phyloP scores from a whole-genome alignment of 495 filamentous ascomycete species.

The Talaromyces proteolyticus region DNA sequence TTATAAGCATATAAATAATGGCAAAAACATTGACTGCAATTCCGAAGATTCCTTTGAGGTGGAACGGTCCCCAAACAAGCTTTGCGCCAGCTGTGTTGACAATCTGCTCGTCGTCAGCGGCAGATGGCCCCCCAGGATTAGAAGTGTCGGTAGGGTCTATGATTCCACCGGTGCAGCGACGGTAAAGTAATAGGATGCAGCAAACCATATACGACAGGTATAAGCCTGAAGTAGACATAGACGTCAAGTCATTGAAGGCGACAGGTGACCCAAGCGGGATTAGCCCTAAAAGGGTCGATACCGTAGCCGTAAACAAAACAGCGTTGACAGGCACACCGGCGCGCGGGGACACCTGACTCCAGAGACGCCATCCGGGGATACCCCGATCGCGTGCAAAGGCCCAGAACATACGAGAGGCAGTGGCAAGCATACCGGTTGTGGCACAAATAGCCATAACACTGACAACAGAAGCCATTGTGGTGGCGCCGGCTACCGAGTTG shows the following conservation, averaged over 20 bases:
- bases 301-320: background rate
- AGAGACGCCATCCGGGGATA: slow-evolving; percentile 29
- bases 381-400: slow-evolving; percentile 52
- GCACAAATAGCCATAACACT: slow-evolving; percentile 42
- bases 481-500: slow-evolving; percentile 33
- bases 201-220: slow-evolving; percentile 33
- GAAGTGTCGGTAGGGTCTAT: slow-evolving; percentile 19
- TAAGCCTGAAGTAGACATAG: slow-evolving; percentile 26
- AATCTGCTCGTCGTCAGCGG: slow-evolving; percentile 6
- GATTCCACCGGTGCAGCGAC: slow-evolving; percentile 5
- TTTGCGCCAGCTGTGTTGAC: slow-evolving; percentile 23
- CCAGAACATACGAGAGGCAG: slow-evolving; percentile 51
- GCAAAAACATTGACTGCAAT: slow-evolving; percentile 23
- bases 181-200: slow-evolving; percentile 20
- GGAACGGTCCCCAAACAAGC: slow-evolving; percentile 36
- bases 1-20: slow-evolving; percentile 38
- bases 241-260: slow-evolving; percentile 35
- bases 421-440: slow-evolving; percentile 49
- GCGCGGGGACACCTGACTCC: slow-evolving; percentile 11
- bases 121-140: background rate
- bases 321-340: slow-evolving; percentile 15
- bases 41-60: slow-evolving; percentile 21
- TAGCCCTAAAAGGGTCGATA: slow-evolving; percentile 23
- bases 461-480: slow-evolving; percentile 45
- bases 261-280: slow-evolving; percentile 31